phyloP scores from a whole-genome alignment of 2,329 filamentous ascomycete species.

The Fusarium musae region DNA sequence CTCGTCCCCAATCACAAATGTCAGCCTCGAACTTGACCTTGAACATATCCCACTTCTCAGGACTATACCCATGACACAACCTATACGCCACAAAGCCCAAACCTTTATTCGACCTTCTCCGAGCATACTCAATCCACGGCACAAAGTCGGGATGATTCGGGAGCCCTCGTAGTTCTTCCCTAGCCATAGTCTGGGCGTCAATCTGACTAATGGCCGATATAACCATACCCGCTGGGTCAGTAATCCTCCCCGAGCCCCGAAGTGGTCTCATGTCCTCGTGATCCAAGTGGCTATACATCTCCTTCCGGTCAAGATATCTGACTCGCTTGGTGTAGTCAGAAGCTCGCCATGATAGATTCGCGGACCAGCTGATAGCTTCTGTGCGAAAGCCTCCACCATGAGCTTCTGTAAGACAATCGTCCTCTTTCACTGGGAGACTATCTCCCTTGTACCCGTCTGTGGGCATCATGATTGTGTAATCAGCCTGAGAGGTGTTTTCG shows the following conservation, averaged over 20 bases:
- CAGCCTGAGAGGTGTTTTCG: slow-evolving; percentile 37
- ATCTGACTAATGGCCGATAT: neutral
- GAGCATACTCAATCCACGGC: slow-evolving; percentile 24
- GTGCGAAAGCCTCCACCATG: neutral
- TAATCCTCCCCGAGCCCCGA: neutral
- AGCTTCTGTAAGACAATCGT: neutral
- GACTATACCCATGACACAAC: slow-evolving; percentile 25
- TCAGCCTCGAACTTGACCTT: slow-evolving; percentile 42
- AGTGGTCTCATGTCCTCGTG: neutral
- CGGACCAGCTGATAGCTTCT: slow-evolving; percentile 21
- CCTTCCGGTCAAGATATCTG: slow-evolving; percentile 6
- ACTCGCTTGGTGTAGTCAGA: slow-evolving; percentile 11
- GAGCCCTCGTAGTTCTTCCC: slow-evolving; percentile 27
- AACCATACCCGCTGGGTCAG: slow-evolving; percentile 11
- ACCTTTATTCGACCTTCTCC: fast-evolving
- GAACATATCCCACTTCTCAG: slow-evolving; percentile 42
- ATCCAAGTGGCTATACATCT: neutral
- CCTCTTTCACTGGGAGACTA: slow-evolving; percentile 17
- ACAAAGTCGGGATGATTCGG: neutral
- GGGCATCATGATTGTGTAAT: slow-evolving; percentile 42
- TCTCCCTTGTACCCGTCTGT: slow-evolving; percentile 46
- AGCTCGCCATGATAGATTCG: slow-evolving; percentile 2
- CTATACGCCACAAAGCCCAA: slow-evolving; percentile 37
- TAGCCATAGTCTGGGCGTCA: slow-evolving; percentile 11
- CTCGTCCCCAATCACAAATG: slow-evolving; percentile 41